Base-by-base conservation (phyloP, 139 green algal genomes). In the Chlamydomonas sp. region DNA sequence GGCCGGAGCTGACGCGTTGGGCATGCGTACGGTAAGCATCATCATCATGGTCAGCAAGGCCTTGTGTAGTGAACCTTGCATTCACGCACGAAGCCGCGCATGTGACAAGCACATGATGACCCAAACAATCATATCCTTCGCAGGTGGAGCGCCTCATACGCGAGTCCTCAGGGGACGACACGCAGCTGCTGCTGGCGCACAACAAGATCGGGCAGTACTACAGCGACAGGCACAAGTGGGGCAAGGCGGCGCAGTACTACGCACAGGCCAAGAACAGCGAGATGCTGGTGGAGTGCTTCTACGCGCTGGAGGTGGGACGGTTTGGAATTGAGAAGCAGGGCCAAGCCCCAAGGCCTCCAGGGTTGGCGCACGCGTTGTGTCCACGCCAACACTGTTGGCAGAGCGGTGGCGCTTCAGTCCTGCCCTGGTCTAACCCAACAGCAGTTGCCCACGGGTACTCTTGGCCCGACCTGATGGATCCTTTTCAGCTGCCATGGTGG, bases 181-280 rank as follows among this genome's bases (percentile, higher is more conserved):
- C 77, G 61, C 90, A 93, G 85, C 89, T 96, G 83, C 78, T 90
- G 7, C 89, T 89, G 5, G 91, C 94, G 0, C 95, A 93, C 93
- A 96, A 96, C 90, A 93, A 94, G 88, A 97, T 98, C 49, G 96
- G 94, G n/a, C 91, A 97, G 68, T 96, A 97, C 90, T 97, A 97
- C 89, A 90, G 83, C 63, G 96, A 98, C 79, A 85, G 94, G 10
- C 91, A 96, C 63, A 95, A 95, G 84, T 97, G 94, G 94, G 74
- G 69, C 63, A 96, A 97, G 91, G 96, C 95, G n/a, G 92, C 90
- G 78, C 91, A 94, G 86, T 97, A 96, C 90, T 98, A 96, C 74
- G 86, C 90, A 62, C 94, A 96, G 91, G 91, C 95, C 77, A 95
- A 95, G 86, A 97, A 97, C 92, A 95, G 81, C 31, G 94, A 92